Evolutionary conservation across 2,329 filamentous ascomycete genomes (phyloP).

Genomic region (Colletotrichum karsti): DNA sequence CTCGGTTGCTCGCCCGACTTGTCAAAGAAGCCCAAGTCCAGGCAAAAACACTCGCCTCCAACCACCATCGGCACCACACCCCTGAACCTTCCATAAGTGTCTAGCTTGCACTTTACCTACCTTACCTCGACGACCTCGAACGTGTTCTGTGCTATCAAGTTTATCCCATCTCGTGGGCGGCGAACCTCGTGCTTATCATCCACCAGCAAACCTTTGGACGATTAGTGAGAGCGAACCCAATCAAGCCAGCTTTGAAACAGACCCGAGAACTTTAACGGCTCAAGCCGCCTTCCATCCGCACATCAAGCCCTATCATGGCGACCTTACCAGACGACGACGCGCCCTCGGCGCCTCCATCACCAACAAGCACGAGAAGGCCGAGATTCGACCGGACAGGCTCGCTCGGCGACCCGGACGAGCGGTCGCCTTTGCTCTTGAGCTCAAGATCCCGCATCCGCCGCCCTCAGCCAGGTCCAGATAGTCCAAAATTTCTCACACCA

Average conservation of each 20-base stretch:
- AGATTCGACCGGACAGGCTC: constrained; percentile 25
- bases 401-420: constrained; percentile 45
- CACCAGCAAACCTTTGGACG: background rate
- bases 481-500: constrained; percentile 28
- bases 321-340: constrained; percentile 10
- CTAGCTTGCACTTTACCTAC: background rate
- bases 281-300: background rate
- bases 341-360: constrained; percentile 25
- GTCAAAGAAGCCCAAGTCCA: background rate
- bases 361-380: constrained; percentile 23
- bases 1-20: background rate
- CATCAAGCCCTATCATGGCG: constrained; percentile 11
- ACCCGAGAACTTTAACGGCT: constrained; percentile 13
- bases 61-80: background rate
- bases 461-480: constrained; percentile 36
- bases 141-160: background rate
- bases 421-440: constrained; percentile 50
- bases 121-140: background rate
- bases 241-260: background rate
- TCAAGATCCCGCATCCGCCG: constrained; percentile 51
- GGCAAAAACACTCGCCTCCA: background rate
- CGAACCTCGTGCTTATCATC: background rate
- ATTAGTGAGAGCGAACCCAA: background rate
- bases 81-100: background rate
- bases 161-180: background rate